These are phyloP conservation scores for Exophiala oligosperma DNA, from an alignment of 2,329 filamentous ascomycete species.

Conservation along the genomic window DNA sequence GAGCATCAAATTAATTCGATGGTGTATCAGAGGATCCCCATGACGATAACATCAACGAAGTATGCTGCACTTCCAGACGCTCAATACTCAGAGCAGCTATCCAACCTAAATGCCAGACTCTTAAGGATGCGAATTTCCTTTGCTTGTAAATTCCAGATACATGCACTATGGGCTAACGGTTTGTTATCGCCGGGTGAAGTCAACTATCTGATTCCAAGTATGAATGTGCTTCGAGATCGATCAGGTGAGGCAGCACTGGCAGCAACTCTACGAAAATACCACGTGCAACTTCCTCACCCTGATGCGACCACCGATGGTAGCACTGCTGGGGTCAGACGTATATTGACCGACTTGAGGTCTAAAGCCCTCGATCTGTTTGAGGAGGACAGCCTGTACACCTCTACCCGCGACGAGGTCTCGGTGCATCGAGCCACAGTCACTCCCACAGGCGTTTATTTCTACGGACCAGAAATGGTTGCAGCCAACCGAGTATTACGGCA, in stretches of 20 bases:
- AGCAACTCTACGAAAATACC: slow-evolving; percentile 40
- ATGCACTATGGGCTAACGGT: slow-evolving; percentile 33
- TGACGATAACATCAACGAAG: slow-evolving; percentile 26
- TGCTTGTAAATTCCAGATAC: slow-evolving; percentile 60
- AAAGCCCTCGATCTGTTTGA: no score
- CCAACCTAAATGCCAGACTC: slow-evolving; percentile 34
- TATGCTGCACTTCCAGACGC: slow-evolving; percentile 8
- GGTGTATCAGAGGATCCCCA: slow-evolving; percentile 30
- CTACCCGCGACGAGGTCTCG: no score
- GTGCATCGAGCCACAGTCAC: slow-evolving; percentile 61
- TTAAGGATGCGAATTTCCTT: slow-evolving; percentile 49
- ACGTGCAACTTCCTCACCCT: slow-evolving; percentile 36
- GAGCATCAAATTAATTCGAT: slow-evolving; percentile 30
- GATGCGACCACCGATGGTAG: slow-evolving; percentile 25
- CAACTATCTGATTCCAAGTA: slow-evolving; percentile 55
- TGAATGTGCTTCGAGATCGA: slow-evolving; percentile 46
- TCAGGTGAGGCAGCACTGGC: slow-evolving; percentile 41
- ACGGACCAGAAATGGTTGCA: slow-evolving; percentile 57
- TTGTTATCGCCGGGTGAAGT: slow-evolving; percentile 5
- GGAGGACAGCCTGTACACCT: no score
- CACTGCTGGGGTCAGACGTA: slow-evolving; percentile 24
- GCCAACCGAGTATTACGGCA: slow-evolving; percentile 72
- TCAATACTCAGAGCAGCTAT: neutral
- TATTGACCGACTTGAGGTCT: neutral
- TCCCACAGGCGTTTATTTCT: slow-evolving; percentile 54